Evolutionary conservation across 306 rosid species (phyloP), one percentile per base, ranked within the genome.

Genomic region (Dryas drummondii): DNA sequence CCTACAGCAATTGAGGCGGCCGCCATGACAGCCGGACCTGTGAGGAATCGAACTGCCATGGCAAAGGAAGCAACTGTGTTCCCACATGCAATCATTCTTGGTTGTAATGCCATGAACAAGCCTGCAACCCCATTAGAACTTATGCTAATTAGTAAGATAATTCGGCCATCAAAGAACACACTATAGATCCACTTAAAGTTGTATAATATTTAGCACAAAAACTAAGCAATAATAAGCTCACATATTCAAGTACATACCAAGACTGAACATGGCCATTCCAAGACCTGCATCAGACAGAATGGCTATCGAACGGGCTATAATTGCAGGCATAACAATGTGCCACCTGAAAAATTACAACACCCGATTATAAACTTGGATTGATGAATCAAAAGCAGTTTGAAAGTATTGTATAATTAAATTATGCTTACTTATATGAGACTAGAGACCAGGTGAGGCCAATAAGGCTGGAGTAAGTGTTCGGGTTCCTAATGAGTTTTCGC

Each of bases 241-340:
- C 19, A 47, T 26, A 7, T 47, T 27, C 15, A 49, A 32, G 37
- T 32, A 44, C 47, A 12, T 88, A 92, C 97, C 97, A 32, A 92
- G 96, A 68, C 98, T 92, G 77, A 92, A 92, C 98, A 92, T 92
- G 17, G 96, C 98, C 98, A 92, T 92, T 65, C 98, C 98, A 15
- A 92, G 94, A 5, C 98, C 98, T 2, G 96, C 96, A 75, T 88
- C 85, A 4, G 98, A 92, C 41, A 90, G 77, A 82, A 92, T 92
- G 41, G 90, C 51, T 3, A 92, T 92, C 0, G 98, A 92, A 16
- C 65, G 48, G 4, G 94, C 98, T 58, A 90, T 79, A 17, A 92
- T 90, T 0, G 88, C 94, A 10, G 98, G 98, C 98, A 92, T 92
- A 5, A 16, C 81, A 74, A 92, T 57, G 46, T 90, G 82, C 96